phyloP scores from a whole-genome alignment of 352 stramenopile genomes.

The Phytophthora cajani region DNA sequence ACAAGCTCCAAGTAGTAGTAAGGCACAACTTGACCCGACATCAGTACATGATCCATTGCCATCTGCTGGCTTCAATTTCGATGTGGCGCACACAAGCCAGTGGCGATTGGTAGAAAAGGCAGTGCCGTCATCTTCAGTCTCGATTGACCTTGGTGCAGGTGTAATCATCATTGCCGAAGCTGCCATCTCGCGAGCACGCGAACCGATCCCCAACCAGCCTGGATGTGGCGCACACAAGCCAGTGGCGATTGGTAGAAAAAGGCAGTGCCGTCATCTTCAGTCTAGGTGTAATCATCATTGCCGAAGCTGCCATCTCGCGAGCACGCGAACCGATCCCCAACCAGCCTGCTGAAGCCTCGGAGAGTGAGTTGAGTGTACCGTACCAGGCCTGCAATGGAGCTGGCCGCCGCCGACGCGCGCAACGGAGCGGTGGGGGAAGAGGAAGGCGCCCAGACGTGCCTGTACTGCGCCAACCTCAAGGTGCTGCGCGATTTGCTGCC shows the following conservation, averaged over 20 bases:
- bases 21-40: background rate
- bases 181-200: background rate
- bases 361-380: conserved; percentile 29
- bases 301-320: background rate
- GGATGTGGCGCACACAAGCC: conserved; percentile 19
- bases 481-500: conserved; percentile 56
- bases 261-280: conserved; percentile 25
- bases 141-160: conserved; percentile 11
- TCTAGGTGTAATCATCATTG: conserved; percentile 2
- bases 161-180: conserved; percentile 2
- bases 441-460: conserved; percentile 22
- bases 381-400: conserved; percentile 40
- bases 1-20: background rate
- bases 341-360: conserved; percentile 32
- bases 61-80: conserved; percentile 11
- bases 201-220: no score
- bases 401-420: background rate
- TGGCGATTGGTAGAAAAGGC: background rate
- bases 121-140: conserved; percentile 25
- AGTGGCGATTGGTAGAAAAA: background rate
- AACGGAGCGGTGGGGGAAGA: background rate
- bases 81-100: conserved; percentile 19
- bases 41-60: no score
- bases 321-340: background rate
- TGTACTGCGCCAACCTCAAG: conserved; percentile 61